A percentile compares a stretch with the other conserved stretches of the same genome.
phyloP scores from a whole-genome alignment of 2,329 filamentous ascomycete species.

The Pseudogymnoascus sp. region DNA sequence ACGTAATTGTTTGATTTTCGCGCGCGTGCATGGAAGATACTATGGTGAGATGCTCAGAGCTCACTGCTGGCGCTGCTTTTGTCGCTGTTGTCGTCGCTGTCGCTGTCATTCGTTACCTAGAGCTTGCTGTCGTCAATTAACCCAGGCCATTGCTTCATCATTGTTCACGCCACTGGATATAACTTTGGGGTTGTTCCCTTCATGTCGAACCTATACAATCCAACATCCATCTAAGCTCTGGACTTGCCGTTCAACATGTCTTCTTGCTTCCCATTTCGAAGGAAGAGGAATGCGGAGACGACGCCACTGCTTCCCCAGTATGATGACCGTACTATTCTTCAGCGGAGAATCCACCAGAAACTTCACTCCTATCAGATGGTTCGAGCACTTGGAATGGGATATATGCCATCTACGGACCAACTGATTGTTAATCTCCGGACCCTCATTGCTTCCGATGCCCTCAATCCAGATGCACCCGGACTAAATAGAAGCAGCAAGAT shows the following conservation, averaged over 20 bases:
- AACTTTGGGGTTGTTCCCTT: not conserved
- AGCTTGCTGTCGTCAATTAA: not conserved
- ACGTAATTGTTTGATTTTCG: not conserved
- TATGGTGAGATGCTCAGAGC: not conserved
- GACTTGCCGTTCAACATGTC: conserved; percentile 21
- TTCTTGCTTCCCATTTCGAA: conserved; percentile 28
- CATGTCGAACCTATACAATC: not conserved
- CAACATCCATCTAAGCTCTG: not conserved
- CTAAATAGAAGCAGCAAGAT: conserved; percentile 71
- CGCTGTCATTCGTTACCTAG: not conserved
- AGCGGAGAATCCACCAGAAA: conserved; percentile 76
- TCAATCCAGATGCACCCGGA: conserved; percentile 67
- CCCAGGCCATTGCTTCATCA: not conserved
- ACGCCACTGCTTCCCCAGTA: conserved; percentile 76
- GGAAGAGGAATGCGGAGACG: conserved; percentile 24
- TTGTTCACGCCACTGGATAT: not conserved
- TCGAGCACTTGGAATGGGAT: conserved; percentile 72
- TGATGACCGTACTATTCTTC: conserved; percentile 70
- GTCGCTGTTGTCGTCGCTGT: not conserved
- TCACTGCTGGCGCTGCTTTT: too few species aligned
- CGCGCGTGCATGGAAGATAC: not conserved
- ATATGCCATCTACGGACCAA: conserved; percentile 88
- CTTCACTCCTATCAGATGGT: conserved; percentile 91
- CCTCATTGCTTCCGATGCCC: conserved; percentile 66
- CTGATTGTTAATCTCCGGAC: conserved; percentile 70